Base-by-base conservation (phyloP, 495 filamentous ascomycete species). In the Lepidopterella palustris region DNA sequence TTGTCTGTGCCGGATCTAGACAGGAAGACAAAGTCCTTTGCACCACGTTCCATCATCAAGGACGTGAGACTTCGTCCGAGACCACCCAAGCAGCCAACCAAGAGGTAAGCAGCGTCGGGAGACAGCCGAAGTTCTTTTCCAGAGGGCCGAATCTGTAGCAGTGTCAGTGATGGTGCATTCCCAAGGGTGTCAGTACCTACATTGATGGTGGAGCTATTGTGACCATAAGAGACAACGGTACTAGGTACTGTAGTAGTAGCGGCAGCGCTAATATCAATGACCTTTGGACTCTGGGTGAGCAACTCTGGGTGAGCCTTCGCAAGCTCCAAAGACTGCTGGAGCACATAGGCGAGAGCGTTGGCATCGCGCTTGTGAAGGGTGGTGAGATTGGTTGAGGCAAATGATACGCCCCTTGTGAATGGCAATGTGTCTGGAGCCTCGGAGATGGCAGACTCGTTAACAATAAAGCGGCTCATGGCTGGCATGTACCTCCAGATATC, bases 21-120 rank as follows among this genome's bases (percentile, higher is more conserved):
- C 18, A 65, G 24, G 51, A 61, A 47, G 23, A 53, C 48, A 32
- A 63, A 45, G 32, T 54, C 42, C 23, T 55, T 28, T 25, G 58
- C 58, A 28, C 61, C 61, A 8, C 53, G 48, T 35, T 60, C 57
- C 32, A 52, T 35, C 61, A 64, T 60, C 61, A 58, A 64, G 25
- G 55, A 28, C 20, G 57, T 52, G 23, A 61, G 45, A 28, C 40
- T 45, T 49, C 57, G 48, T 49, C 57, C 61, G 20, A 64, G 57
- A 20, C 61, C 61, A 29, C 61, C 61, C 15, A 64, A 31, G n/a
- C 57, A 58, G 26, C 61, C 61, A 32, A 55, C 31, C 27, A 64
- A 24, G 59, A 64, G 32, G 51, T 64, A 64, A 40, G 31, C 25
- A 45, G 49, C 51, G 8, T 55, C 40, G 32, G 57, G 21, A 50